Evolutionary conservation across 306 rosid genomes (phyloP), one percentile per base, ranked within the genome.

Genomic region (Carpinus fangiana): DNA sequence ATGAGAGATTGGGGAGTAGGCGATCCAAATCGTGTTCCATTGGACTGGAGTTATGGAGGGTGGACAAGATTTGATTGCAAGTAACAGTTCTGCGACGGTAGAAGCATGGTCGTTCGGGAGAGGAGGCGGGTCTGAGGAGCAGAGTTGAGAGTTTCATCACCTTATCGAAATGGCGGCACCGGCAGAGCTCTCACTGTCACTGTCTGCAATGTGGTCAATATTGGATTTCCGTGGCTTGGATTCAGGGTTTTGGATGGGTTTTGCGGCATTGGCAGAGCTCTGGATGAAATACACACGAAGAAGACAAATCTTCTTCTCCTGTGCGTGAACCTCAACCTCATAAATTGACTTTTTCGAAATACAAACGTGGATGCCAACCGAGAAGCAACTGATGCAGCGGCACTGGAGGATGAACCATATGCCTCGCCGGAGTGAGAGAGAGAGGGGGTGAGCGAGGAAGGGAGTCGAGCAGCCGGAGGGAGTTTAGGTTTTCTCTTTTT

Each of bases 11-110:
- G 16, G 82, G 70, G 45, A 62, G 55, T 21, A 82, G 59, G 36
- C 17, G 50, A 0, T 75, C 73, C 45, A 72, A 78, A 45, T 79
- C 78, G 36, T 62, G 68, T 71, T 43, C 82, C 51, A 72, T 26
- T 12, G 59, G 85, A 8, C 46, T 34, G 16, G n/a, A 76, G 17
- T 55, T 78, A 12, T 78, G 77, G 12, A 88, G 73, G 18, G 80
- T 73, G 70, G 89, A 34, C 23, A 79, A 28, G 67, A 88, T 70
- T 70, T 80, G 86, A 70, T 55, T 65, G 76, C 82, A 60, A 16
- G 70, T 31, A 43, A 59, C 62, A 51, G 78, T 12, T 21, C 13
- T 46, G 47, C 55, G 53, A 11, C 7, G 50, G 50, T 66, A 77
- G 43, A 70, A 69, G 81, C 68, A 78, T 21, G 78, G 81, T 36